Evolutionary conservation across 805 yeast species (phyloP).

Genomic region (Candida pseudoglaebosa): DNA sequence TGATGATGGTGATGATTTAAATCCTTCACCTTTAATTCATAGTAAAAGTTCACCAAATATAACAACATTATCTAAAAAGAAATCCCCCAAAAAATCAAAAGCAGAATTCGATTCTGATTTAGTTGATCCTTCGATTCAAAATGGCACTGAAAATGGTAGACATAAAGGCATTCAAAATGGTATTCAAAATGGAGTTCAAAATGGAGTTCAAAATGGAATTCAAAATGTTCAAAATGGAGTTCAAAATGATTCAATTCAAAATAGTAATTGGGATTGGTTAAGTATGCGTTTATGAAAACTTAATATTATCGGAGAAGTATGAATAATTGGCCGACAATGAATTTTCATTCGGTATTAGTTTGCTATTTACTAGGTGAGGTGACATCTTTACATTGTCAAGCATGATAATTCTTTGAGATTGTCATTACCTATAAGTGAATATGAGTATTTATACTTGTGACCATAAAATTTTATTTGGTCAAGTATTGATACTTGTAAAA

Average conservation of each 20-base stretch:
- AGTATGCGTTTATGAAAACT: slow-evolving; percentile 22
- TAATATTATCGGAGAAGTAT: neutral
- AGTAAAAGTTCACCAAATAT: slow-evolving; percentile 1
- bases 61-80: neutral
- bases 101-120: neutral
- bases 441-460: no score
- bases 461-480: no score
- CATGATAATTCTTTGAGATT: no score
- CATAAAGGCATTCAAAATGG: neutral
- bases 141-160: neutral
- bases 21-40: slow-evolving; percentile 37
- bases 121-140: neutral
- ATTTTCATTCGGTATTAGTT: slow-evolving; percentile 5
- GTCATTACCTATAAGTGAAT: no score
- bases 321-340: neutral
- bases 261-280: slow-evolving; percentile 25
- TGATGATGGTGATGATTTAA: slow-evolving; percentile 47
- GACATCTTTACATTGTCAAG: no score
- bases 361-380: no score
- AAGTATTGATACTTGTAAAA: no score
- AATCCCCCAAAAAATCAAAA: neutral
- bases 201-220: neutral
- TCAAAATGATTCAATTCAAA: no score
- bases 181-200: neutral
- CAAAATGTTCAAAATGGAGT: no score